phyloP scores from a whole-genome alignment of 345 rosid species.

The Turnera subulata region DNA sequence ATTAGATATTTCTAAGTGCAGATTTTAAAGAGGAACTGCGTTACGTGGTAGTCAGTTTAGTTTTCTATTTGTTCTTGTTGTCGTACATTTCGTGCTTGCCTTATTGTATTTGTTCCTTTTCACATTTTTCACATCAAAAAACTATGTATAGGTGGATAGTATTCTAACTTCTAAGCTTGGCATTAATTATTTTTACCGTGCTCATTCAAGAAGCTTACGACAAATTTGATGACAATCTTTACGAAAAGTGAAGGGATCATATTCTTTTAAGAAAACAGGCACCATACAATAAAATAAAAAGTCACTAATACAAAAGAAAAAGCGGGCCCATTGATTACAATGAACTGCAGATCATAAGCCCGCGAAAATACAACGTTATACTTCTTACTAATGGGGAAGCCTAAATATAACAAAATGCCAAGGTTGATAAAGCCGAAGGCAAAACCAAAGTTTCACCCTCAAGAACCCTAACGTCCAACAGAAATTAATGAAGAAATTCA shows the following conservation, averaged over 20 bases:
- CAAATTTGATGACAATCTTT: not conserved
- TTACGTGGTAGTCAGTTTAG: too few relatives aligned
- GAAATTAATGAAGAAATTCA: conserved; percentile 11
- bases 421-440: conserved; percentile 4
- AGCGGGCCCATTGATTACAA: not conserved
- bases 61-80: not conserved
- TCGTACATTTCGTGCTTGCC: not conserved
- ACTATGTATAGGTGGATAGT: too few relatives aligned
- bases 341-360: too few relatives aligned
- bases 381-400: conserved; percentile 11
- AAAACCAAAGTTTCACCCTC: conserved; percentile 9
- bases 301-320: conserved; percentile 24
- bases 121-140: not conserved
- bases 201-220: not conserved
- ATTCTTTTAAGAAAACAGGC: conserved; percentile 75
- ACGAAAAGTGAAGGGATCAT: conserved; percentile 33
- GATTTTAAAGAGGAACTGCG: too few relatives aligned
- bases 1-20: too few relatives aligned
- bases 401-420: conserved; percentile 18
- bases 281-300: conserved; percentile 41
- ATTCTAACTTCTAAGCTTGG: not conserved
- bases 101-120: not conserved
- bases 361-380: conserved; percentile 1
- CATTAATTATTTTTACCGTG: not conserved
- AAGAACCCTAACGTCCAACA: conserved; percentile 22